Base-by-base conservation (phyloP, 2,329 filamentous ascomycete genomes). In the Nothopassalora personata region DNA sequence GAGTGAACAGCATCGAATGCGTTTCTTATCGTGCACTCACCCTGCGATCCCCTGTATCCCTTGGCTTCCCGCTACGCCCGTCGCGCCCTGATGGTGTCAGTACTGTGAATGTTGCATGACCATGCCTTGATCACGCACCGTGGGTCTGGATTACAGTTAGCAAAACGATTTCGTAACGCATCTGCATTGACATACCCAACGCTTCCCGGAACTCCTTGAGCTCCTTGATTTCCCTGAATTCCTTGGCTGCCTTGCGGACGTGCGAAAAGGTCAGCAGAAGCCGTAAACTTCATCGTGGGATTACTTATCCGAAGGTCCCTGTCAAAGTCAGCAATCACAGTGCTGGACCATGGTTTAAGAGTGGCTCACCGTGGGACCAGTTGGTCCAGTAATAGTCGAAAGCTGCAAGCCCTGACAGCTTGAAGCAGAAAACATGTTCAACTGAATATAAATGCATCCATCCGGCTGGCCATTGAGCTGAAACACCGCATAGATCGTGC, bases 381-480 rank as follows among this genome's bases (percentile, higher is more conserved):
- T 56, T 7, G 61, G 58, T 8, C 66, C 65, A 19, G 63, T 67
- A 30, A 66, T 64, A 7, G 64, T 65, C 15, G 63, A 62, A 30
- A 64, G 48, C 18, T 57, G 47, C 4, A 68, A 56, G 8, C 59
- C 65, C 47, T 67, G 64, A 54, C 67, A 70, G 36, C 60, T 64
- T 11, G 65, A 64, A 8, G 66, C 66, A 9, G 64, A 63, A 43
- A 68, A 68, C 18, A 69, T 49, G 28, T 65, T 65, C 49, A 71
- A 54, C 51, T 66, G 61, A 33, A 71, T 66, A 53, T 23, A 23
- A 23, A 23, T 23, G 23, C 23, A 23, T 23, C 23, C 23, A 23
- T 23, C 23, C 23, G 23, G 23, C 23, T 23, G 23, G 1, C 2
- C 23, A 23, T 23, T 23, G 23, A 23, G 23, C 23, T 23, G 23